Base-by-base conservation (phyloP, 345 rosid genomes). In the Salix exigua region DNA sequence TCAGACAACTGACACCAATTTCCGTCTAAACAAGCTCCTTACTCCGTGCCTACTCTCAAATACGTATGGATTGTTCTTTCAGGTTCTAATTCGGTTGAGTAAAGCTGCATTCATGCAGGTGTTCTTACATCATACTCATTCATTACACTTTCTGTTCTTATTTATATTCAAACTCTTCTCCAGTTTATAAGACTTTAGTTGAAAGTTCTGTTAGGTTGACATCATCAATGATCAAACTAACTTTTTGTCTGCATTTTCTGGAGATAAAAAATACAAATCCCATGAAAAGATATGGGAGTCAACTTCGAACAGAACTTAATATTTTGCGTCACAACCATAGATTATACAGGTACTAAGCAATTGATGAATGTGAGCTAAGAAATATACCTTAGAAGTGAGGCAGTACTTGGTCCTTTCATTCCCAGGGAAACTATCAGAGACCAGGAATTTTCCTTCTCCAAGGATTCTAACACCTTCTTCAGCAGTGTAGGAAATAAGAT, bases 381-480 rank as follows among this genome's bases (percentile, higher is more conserved):
- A 19, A 4, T 64, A 17, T 69, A 93, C 99, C 99, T 95, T 95
- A 13, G 99, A 91, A 73, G 97, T 86, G 73, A 95, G 98, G 69
- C 99, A 96, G 83, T 96, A 96, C 87, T 96, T 96, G 77, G 98
- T 96, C 82, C 99, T 94, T 62, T 96, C 95, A 76, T 96, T 92
- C 42, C 99, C 99, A 0, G 98, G 97, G 83, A 96, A 96, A 75
- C 97, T 96, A 80, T 96, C 98, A n/a, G 99, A 96, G 1, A 96
- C 87, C 81, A 96, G 77, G 79, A 93, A 92, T 82, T 88, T 92
- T 33, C 99, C 99, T 77, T 96, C 97, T 76, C 99, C 98, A 10
- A 96, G 86, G 82, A 93, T 88, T 83, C 98, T 84, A 4, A 96
- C 99, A 21, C 98, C 99, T 76, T 96, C 99, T 86, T 96, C 98